Evolutionary conservation across 164 flowering plant species (phyloP), one percentile per base, ranked within the genome.

Genomic region (Vitis riparia): DNA sequence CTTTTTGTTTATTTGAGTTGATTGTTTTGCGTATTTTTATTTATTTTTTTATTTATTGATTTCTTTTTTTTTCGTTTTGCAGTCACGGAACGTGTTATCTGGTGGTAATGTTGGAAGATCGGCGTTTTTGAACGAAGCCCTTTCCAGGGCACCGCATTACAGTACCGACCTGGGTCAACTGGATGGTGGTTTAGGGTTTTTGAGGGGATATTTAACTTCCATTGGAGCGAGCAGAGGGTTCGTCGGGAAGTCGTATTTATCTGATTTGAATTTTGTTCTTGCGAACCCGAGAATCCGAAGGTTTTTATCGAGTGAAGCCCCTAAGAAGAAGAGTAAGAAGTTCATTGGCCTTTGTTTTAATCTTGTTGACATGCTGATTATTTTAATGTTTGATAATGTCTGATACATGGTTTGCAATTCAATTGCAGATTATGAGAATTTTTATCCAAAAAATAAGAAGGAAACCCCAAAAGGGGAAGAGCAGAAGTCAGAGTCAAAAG

Each of bases 291-390:
- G 80, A 66, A 10, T 76, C 14, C 77, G 69, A 2, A 73, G 98
- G 15, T 78, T 74, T 61, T 90, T 87, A 73, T 90, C 88, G 63
- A 82, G 79, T 48, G 88, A 90, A 80, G 74, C 91, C 8, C 94
- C 96, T 0, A 90, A 91, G 82, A 90, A 89, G 76, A 94, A 84
- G 70, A 89, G 97, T 94, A 68, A 85, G 93, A 49, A 11, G n/a
- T 50, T 52, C 51, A n/a, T 23, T 68, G 11, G 14, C 50, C 3
- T 14, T 8, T 8, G 8, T 17, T 56, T 6, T 67, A 1, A 9
- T 50, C 9, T 59, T 9, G 61, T 59, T 59, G 6, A 37, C 44
- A 37, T 37, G 44, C 7, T 37, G 44, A 37, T 37, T 49, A 16
- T 63, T 12, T 23, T 16, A 47, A 56, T 62, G 44, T 49, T 17